Percentiles rank a stretch among this genome's conserved stretches.
These are phyloP conservation scores for Diaporthe amygdali DNA, from an alignment of 2,329 filamentous ascomycete species.

Conservation along the genomic window DNA sequence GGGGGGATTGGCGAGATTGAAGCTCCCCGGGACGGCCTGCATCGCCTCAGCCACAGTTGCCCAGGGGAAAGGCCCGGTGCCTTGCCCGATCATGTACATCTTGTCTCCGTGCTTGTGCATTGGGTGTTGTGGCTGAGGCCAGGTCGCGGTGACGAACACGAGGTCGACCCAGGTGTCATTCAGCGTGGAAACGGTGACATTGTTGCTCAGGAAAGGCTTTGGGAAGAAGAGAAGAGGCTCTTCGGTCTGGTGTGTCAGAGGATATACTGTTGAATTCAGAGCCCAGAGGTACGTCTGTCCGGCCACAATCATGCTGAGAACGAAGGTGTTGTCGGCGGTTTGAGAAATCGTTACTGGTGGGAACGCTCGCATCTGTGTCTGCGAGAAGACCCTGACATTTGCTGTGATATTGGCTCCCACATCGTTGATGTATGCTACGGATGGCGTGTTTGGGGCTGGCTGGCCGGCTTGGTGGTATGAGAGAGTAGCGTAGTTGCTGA, in stretches of 20 bases:
- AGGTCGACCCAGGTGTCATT: constrained; percentile 61
- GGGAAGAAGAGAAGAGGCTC: constrained; percentile 54
- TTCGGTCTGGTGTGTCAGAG: constrained; percentile 40
- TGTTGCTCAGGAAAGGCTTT: constrained; percentile 37
- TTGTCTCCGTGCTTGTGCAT: constrained; percentile 71
- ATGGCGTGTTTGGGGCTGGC: constrained; percentile 28
- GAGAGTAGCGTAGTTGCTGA: constrained; percentile 57
- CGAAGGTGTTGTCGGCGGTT: constrained; percentile 50
- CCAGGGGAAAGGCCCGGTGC: constrained; percentile 57
- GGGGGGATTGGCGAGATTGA: constrained; percentile 63
- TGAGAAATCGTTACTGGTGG: constrained; percentile 49
- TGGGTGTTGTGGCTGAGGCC: constrained; percentile 59
- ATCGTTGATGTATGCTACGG: constrained; percentile 53
- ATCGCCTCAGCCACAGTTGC: constrained; percentile 57
- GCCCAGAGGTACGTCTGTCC: constrained; percentile 58
- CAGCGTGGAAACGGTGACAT: constrained; percentile 53
- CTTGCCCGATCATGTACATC: constrained; percentile 61
- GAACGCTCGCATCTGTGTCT: constrained; percentile 49
- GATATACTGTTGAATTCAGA: constrained; percentile 51
- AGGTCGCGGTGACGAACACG: constrained; percentile 50
- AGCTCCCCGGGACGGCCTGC: constrained; percentile 48
- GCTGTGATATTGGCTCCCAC: constrained; percentile 48
- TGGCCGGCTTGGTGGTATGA: constrained; percentile 39
- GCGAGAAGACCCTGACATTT: constrained; percentile 49
- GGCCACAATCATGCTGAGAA: constrained; percentile 45